Base-by-base conservation (phyloP, 192 early-diverging fungal species). In the Dissophora globulifera region DNA sequence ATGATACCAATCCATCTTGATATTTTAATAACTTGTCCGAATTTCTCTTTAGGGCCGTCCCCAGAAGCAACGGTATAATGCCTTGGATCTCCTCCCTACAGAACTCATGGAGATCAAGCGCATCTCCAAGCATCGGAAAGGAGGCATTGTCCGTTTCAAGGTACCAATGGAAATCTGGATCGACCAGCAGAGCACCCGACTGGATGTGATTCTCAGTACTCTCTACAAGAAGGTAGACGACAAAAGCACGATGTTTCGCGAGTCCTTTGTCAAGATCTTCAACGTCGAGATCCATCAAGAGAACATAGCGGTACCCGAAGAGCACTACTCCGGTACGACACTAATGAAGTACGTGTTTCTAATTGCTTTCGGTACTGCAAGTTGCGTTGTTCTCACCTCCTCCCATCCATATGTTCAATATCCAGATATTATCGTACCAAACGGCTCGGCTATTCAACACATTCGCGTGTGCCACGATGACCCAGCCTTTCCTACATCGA, bases 381-480 rank as follows among this genome's bases (percentile, higher is more conserved):
- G n/a, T n/a, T n/a, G n/a, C n/a, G n/a, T n/a, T n/a, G n/a, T n/a
- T n/a, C n/a, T n/a, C n/a, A n/a, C n/a, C n/a, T n/a, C n/a, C 35
- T 9, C 35, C 13, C 35, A 45, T 17, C 43, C 17, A 45, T 17
- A 45, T 45, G 15, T 45, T 17, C 5, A 17, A 45, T 45, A n/a
- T 17, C 16, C 16, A 45, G 43, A 45, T 45, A 17, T 45, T n/a
- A 45, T 45, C n/a, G 17, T 45, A 5, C 17, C n/a, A 4, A 45
- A 45, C 10, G 43, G 43, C 12, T 45, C 43, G n/a, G 43, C 43
- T 4, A n/a, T 45, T 4, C 43, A 45, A 17, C 10, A 9, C 17
- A 45, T 45, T n/a, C 12, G n/a, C 43, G 43, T 45, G 15, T 45
- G 43, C n/a, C 43, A 45, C 17, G n/a, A 45, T 45, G 43, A 45